Conservation (phyloP, 805 yeast species). For the Scheffersomyces ergatensis region DNA sequence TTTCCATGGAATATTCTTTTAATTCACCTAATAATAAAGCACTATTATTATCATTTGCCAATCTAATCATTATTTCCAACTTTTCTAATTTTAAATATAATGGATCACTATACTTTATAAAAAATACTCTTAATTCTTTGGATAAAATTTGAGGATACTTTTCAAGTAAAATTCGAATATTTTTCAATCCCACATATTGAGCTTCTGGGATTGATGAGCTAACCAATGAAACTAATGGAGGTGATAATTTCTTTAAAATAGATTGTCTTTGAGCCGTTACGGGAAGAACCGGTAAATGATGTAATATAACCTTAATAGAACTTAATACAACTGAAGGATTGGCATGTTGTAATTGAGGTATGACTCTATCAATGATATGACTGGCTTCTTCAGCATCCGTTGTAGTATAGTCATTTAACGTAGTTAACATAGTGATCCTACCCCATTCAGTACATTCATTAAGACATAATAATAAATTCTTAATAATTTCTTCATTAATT, state of each 20-base stretch:
- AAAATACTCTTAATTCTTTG: constrained; percentile 83
- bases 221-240: constrained; percentile 84
- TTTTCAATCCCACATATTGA: constrained; percentile 89
- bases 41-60: constrained; percentile 61
- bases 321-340: constrained; percentile 92
- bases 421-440: constrained; percentile 80
- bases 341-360: constrained; percentile 95
- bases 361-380: constrained; percentile 82
- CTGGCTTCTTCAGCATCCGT: constrained; percentile 62
- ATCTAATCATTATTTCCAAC: constrained; percentile 68
- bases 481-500: constrained; percentile 42
- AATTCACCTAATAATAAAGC: constrained; percentile 63
- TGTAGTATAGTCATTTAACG: constrained; percentile 71
- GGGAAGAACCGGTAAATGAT: constrained; percentile 54
- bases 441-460: constrained; percentile 99
- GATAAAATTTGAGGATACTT: constrained; percentile 79
- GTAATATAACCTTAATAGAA: constrained; percentile 75
- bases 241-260: constrained; percentile 67
- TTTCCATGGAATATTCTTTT: constrained; percentile 80
- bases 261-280: constrained; percentile 37
- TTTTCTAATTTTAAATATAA: constrained; percentile 74
- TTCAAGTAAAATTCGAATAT: constrained; percentile 84
- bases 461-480: constrained; percentile 73
- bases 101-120: constrained; percentile 85
- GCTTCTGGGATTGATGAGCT: constrained; percentile 86